Conservation (phyloP, 2,329 filamentous ascomycete species). For the Ilyonectria mors-panacis region DNA sequence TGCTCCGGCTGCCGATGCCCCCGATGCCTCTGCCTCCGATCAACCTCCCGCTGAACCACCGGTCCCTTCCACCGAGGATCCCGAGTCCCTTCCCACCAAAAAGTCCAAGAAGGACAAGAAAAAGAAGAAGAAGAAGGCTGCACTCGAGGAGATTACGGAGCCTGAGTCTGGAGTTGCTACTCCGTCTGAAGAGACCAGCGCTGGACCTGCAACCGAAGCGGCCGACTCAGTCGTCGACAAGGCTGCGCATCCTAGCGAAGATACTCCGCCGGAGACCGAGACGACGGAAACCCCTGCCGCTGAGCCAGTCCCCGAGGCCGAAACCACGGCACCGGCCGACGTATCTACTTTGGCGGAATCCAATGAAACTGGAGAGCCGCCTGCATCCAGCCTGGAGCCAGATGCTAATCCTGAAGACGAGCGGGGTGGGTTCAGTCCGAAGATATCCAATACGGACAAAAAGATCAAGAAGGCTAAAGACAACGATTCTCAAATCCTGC, state of each 20-base stretch:
- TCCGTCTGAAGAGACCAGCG: constrained; percentile 34
- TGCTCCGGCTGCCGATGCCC: constrained; percentile 31
- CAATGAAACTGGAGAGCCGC: constrained; percentile 38
- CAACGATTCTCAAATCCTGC: constrained; percentile 47
- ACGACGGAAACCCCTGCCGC: constrained; percentile 27
- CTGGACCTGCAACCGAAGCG: constrained; percentile 28
- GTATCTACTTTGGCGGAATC: constrained; percentile 33
- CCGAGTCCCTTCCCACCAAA: constrained; percentile 38
- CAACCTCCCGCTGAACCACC: constrained; percentile 33
- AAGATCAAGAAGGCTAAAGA: constrained; percentile 54
- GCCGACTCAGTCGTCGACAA: constrained; percentile 30
- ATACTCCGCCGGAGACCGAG: constrained; percentile 35
- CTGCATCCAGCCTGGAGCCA: constrained; percentile 42
- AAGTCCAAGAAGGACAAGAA: constrained; percentile 56
- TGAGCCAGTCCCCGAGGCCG: constrained; percentile 29
- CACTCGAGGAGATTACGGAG: constrained; percentile 39
- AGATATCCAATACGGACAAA: constrained; percentile 49
- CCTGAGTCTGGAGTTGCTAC: constrained; percentile 35
- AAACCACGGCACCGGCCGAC: constrained; percentile 23
- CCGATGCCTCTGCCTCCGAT: constrained; percentile 30
- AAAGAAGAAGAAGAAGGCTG: constrained; percentile 52
- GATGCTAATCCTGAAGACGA: constrained; percentile 49
- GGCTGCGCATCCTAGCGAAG: constrained; percentile 30
- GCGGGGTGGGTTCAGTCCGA: constrained; percentile 49
- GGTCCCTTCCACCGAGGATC: constrained; percentile 35